A percentile compares a stretch with the other conserved stretches of the same genome.
Evolutionary conservation across 2,329 filamentous ascomycete genomes (phyloP).

Genomic region (Metarhizium anisopliae): DNA sequence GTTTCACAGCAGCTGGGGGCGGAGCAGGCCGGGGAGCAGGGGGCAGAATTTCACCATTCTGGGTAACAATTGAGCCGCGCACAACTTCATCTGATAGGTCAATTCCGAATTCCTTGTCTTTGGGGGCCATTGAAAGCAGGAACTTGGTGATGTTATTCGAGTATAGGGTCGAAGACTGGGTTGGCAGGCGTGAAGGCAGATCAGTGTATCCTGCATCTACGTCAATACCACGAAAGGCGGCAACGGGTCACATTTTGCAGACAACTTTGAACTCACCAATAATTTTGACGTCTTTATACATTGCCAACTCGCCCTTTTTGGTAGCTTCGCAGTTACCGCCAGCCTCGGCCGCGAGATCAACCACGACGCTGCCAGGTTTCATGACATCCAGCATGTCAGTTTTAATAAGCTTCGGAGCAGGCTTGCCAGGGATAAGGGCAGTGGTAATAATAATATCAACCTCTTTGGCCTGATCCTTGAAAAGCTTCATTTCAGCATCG

Average conservation of each 20-base stretch:
- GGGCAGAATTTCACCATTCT: slow-evolving; percentile 67
- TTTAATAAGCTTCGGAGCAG: slow-evolving; percentile 76
- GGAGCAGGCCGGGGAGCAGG: slow-evolving; percentile 60
- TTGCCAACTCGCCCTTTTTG: slow-evolving; percentile 58
- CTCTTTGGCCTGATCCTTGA: slow-evolving; percentile 76
- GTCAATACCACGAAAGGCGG: neutral
- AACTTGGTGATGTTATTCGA: slow-evolving; percentile 93
- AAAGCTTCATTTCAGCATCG: slow-evolving; percentile 86
- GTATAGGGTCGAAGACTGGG: slow-evolving; percentile 82
- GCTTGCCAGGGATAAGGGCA: slow-evolving; percentile 78
- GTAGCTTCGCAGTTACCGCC: slow-evolving; percentile 85
- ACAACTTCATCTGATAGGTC: slow-evolving; percentile 80
- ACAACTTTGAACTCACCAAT: slow-evolving; percentile 50
- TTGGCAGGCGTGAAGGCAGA: slow-evolving; percentile 75
- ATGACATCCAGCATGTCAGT: slow-evolving; percentile 72
- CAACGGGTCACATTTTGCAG: neutral
- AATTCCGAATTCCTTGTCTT: slow-evolving; percentile 70
- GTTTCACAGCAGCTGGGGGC: slow-evolving; percentile 39
- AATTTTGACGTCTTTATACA: slow-evolving; percentile 70
- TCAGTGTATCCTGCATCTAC: slow-evolving; percentile 62
- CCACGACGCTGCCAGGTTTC: slow-evolving; percentile 83
- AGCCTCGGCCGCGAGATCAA: slow-evolving; percentile 80
- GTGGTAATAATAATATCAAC: slow-evolving; percentile 92
- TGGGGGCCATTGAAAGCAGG: slow-evolving; percentile 69
- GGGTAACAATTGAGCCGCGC: slow-evolving; percentile 73